Evolutionary conservation across 2,329 filamentous ascomycete species (phyloP).

Genomic region (Raffaelea albimanens): DNA sequence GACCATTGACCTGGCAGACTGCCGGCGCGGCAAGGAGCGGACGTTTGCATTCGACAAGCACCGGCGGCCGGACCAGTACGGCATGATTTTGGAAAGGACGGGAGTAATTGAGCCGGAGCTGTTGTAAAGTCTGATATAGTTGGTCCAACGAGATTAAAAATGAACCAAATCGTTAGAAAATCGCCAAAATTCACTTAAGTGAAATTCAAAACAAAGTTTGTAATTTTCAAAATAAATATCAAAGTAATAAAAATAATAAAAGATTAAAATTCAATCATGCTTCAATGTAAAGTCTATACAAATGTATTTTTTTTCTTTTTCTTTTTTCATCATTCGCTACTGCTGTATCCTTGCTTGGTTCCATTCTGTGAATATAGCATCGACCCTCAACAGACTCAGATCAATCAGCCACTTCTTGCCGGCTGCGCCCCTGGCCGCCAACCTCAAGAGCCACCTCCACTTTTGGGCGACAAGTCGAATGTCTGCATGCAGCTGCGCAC

Average conservation of each 20-base stretch:
- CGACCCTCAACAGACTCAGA: background rate
- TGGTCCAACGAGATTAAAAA: too few species aligned
- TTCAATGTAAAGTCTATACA: background rate
- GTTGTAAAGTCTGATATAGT: constrained; percentile 1
- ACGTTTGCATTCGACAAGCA: constrained; percentile 35
- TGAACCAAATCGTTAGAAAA: too few species aligned
- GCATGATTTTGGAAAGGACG: constrained; percentile 26
- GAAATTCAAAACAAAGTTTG: too few species aligned
- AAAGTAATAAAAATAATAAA: background rate
- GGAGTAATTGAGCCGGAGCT: constrained; percentile 21
- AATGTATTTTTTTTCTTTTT: background rate
- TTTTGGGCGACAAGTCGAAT: background rate
- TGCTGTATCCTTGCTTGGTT: background rate
- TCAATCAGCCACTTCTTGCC: constrained; percentile 2
- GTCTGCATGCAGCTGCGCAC: too few species aligned
- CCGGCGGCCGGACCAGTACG: constrained; percentile 30
- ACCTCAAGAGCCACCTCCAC: constrained; percentile 3
- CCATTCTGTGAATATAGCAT: constrained; percentile 4
- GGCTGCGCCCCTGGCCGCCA: background rate
- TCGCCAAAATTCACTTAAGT: too few species aligned
- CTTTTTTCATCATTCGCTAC: too few species aligned
- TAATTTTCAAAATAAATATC: background rate
- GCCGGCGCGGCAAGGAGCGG: constrained; percentile 36
- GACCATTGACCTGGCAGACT: constrained; percentile 36
- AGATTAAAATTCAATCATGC: background rate